Evolutionary conservation across 164 flowering plant species (phyloP), one percentile per base, ranked within the genome.

Genomic region (Vitis rotundifolia): DNA sequence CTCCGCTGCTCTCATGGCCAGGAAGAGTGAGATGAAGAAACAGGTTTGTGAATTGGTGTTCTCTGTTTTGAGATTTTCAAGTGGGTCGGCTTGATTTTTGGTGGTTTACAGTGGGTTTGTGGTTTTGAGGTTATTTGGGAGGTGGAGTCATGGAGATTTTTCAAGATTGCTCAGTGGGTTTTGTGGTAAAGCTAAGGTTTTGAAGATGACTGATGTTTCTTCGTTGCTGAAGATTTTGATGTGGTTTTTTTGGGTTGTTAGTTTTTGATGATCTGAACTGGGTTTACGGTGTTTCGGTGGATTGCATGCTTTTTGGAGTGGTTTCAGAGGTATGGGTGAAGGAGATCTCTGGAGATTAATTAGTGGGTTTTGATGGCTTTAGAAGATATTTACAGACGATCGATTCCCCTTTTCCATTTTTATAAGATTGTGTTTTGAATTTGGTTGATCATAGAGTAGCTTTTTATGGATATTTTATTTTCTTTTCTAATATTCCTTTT

Each of bases 1-100:
- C 2, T 83, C 93, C 29, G 94, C 94, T n/a, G 90, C 97, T 26
- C 73, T 94, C 47, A 16, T 71, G 70, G 83, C 97, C 2, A 80
- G 90, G 70, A 91, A 87, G 77, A 69, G 68, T n/a, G 84, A 79
- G 54, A 87, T 94, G 88, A 86, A 72, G 79, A 92, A 75, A 73
- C 78, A 82, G 2, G 48, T 60, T 22, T n/a, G 5, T 44, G 51
- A 13, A 15, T 11, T 44, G 18, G 26, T 63, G n/a, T 56, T 7
- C 18, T 59, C 48, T 52, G 28, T 65, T 4, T 49, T 50, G 31
- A 3, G 44, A 16, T 48, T 50, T 75, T 69, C 37, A 12, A 66
- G 55, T 53, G 53, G 61, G 16, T 48, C 55, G 8, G 49, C 8
- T 49, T 59, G 5, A 28, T 44, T 15, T 49, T 44, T 3, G 9